Evolutionary conservation across 768 basidiomycete species (phyloP).

Genomic region (Vararia minispora): DNA sequence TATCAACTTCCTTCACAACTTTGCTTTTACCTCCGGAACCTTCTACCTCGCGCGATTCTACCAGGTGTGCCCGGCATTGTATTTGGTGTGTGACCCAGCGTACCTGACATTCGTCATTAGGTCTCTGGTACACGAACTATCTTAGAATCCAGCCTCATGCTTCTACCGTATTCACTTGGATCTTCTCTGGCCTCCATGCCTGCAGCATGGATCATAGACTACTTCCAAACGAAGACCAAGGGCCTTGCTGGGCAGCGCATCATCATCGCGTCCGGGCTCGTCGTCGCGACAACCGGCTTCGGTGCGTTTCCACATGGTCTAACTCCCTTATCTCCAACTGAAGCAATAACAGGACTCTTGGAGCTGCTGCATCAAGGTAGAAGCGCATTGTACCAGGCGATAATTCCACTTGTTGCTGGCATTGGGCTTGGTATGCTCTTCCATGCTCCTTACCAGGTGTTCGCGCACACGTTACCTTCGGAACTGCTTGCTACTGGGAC

Average conservation of each 20-base stretch:
- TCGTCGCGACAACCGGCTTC: conserved; percentile 61
- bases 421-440: conserved; percentile 76
- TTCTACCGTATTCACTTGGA: conserved; percentile 79
- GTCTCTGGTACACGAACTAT: no score
- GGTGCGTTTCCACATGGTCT: conserved; percentile 30
- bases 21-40: conserved; percentile 75
- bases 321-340: neutral
- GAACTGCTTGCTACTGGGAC: conserved; percentile 68
- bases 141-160: conserved; percentile 62
- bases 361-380: conserved; percentile 48
- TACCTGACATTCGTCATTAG: no score
- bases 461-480: conserved; percentile 52
- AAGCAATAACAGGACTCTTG: conserved; percentile 45
- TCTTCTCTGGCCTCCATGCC: conserved; percentile 80
- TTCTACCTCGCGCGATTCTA: conserved; percentile 80
- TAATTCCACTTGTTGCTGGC: conserved; percentile 64
- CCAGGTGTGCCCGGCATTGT: conserved; percentile 57
- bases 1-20: conserved; percentile 70
- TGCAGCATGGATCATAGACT: conserved; percentile 72
- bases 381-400: conserved; percentile 29
- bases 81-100: no score
- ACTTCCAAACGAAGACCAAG: conserved; percentile 43
- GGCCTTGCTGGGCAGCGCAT: conserved; percentile 57
- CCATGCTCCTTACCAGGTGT: conserved; percentile 77
- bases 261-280: conserved; percentile 51